Evolutionary conservation across 495 filamentous ascomycete genomes (phyloP).

Genomic region (Podospora fimiseda): DNA sequence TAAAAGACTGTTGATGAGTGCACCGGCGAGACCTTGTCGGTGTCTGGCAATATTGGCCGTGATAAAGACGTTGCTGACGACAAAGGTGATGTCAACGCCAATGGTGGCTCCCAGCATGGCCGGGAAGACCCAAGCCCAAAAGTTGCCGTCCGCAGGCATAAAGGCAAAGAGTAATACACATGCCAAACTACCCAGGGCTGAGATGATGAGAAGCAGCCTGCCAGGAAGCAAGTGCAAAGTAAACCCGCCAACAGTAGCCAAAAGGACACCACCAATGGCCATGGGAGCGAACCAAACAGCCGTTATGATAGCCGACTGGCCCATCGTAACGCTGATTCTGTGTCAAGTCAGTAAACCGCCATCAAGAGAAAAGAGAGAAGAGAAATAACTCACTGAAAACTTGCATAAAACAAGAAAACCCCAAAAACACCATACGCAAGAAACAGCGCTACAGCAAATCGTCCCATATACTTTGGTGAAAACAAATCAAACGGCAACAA

Average conservation of each 20-base stretch:
- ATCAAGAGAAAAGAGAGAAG: slow-evolving; percentile 4
- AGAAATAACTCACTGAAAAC: slow-evolving; percentile 59
- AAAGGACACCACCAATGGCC: slow-evolving; percentile 65
- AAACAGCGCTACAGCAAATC: slow-evolving; percentile 61
- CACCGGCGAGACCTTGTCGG: slow-evolving; percentile 72
- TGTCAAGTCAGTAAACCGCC: neutral
- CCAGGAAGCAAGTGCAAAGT: slow-evolving; percentile 71
- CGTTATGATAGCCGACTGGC: slow-evolving; percentile 58
- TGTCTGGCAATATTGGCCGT: slow-evolving; percentile 64
- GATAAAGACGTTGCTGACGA: slow-evolving; percentile 78
- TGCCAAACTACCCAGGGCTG: slow-evolving; percentile 57
- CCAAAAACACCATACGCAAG: slow-evolving; percentile 72
- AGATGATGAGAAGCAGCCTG: slow-evolving; percentile 61
- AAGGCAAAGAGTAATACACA: slow-evolving; percentile 67
- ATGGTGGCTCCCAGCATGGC: slow-evolving; percentile 76
- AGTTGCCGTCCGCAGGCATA: slow-evolving; percentile 52
- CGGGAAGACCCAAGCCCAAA: slow-evolving; percentile 66
- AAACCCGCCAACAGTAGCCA: slow-evolving; percentile 65
- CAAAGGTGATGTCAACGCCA: slow-evolving; percentile 79
- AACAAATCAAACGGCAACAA: slow-evolving; percentile 73
- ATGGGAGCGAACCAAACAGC: slow-evolving; percentile 77
- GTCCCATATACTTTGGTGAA: slow-evolving; percentile 62
- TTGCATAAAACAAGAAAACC: slow-evolving; percentile 71
- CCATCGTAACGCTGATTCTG: slow-evolving; percentile 63
- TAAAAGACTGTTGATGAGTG: slow-evolving; percentile 46